Percentiles rank a stretch among this genome's conserved stretches.
These are phyloP conservation scores for Beauveria caledonica DNA, from an alignment of 2,329 filamentous ascomycete genomes.

Conservation along the genomic window DNA sequence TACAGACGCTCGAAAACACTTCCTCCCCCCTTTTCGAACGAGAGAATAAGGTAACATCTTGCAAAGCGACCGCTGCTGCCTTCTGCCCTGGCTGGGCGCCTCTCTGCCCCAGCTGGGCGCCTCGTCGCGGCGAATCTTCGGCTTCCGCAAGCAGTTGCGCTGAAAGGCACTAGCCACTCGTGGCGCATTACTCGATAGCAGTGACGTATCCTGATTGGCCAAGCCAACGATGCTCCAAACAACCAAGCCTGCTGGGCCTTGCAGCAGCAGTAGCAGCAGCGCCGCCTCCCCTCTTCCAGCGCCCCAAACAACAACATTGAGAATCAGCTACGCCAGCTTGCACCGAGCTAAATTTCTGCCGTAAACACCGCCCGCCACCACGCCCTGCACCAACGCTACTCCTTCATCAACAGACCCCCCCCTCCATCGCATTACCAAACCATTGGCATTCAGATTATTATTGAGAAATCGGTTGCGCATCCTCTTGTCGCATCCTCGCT, in stretches of 20 bases:
- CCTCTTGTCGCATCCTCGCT: neutral
- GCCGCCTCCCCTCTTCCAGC: slow-evolving; percentile 1
- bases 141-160: slow-evolving; percentile 7
- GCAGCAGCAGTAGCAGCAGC: neutral
- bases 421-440: neutral
- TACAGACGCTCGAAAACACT: neutral
- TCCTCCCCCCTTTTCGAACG: neutral
- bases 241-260: slow-evolving; percentile 5
- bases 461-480: neutral
- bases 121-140: slow-evolving; percentile 1
- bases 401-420: slow-evolving; percentile 8
- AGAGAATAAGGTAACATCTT: neutral
- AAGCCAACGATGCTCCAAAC: neutral
- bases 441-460: neutral
- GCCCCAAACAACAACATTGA: slow-evolving; percentile 11
- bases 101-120: neutral
- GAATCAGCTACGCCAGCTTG: slow-evolving; percentile 7
- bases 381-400: slow-evolving; percentile 8
- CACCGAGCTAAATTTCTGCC: slow-evolving; percentile 13
- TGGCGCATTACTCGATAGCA: slow-evolving; percentile 3
- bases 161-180: slow-evolving; percentile 9
- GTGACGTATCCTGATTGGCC: neutral
- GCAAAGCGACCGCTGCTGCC: neutral
- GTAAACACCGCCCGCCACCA: slow-evolving; percentile 13
- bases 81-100: neutral